Base-by-base conservation (phyloP, 2,329 filamentous ascomycete species). In the Alternaria sp. region DNA sequence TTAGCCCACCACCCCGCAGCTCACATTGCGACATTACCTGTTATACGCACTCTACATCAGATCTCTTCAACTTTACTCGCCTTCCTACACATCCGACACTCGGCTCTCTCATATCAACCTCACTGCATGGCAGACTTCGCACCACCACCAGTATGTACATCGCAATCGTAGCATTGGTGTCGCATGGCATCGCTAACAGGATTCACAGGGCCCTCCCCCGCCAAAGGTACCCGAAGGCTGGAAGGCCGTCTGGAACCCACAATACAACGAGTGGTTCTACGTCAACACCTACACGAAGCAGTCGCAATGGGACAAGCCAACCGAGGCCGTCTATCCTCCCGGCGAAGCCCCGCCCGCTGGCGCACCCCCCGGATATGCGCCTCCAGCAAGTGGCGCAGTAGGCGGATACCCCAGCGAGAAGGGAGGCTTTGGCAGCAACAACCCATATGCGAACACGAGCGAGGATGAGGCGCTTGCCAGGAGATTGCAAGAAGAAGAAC, bases 221-320 rank as follows among this genome's bases (percentile, higher is more conserved):
- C 87, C 87, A 14, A 82, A 82, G 59, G 83, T 89, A 5, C 93
- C 92, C 3, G 90, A 92, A 73, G 94, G 94, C 72, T 97, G 93
- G 92, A 89, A 92, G 75, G 91, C 90, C 11, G 88, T 93, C 68
- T 97, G 90, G 88, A 96, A 97, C 80, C 67, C 91, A 0, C 89
- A 96, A 75, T 97, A 97, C 84, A 90, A 90, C 75, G 91, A 96
- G 86, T 97, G 92, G 90, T 97, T 96, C 87, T 97, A 92, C 83
- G 92, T 97, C 64, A 96, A 97, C 83, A 88, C 92, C 65, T 88
- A 90, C 80, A 97, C 94, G 68, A 96, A 96, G 75, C 87, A 91
- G 77, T 97, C 94, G 6, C 92, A 95, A 86, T 97, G 94, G 94
- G 92, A 97, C 5, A 90, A 88, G 71, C 94, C 94, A 18, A 92